A percentile compares a stretch with the other conserved stretches of the same genome.
Conservation (phyloP, 805 yeast species). For the Debaryomyces castellii region DNA sequence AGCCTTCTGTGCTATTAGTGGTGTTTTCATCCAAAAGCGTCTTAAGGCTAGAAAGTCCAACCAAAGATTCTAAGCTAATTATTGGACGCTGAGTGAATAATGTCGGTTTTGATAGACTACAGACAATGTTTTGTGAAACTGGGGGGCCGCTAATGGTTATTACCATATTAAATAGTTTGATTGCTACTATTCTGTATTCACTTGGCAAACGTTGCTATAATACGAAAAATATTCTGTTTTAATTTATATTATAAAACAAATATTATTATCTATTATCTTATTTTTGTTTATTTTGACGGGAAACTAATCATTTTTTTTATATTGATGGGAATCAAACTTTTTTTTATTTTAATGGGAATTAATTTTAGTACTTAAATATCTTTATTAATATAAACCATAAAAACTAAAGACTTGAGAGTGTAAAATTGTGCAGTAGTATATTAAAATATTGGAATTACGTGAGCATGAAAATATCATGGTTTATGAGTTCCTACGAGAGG, state of each 20-base stretch:
- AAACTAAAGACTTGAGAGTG: background rate
- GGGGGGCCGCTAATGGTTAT: background rate
- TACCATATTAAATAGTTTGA: background rate
- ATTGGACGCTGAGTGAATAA: background rate
- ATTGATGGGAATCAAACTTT: constrained; percentile 18
- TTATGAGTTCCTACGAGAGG: no score
- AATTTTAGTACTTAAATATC: constrained; percentile 4
- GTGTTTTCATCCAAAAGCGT: constrained; percentile 39
- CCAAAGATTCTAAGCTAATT: constrained; percentile 36
- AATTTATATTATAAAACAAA: constrained; percentile 5
- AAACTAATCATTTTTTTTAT: constrained; percentile 6
- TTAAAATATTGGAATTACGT: no score
- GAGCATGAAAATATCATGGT: no score
- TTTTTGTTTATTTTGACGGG: constrained; percentile 7
- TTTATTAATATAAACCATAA: constrained; percentile 1
- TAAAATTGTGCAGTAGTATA: no score
- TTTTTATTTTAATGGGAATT: constrained; percentile 4
- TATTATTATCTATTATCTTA: constrained; percentile 13
- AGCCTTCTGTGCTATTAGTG: constrained; percentile 37
- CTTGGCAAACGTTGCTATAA: constrained; percentile 6
- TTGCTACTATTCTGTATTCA: background rate
- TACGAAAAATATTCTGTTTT: constrained; percentile 9
- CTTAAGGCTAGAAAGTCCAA: constrained; percentile 43
- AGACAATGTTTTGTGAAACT: no score
- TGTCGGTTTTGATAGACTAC: background rate